Conservation (phyloP, 139 green algal species). For the Chlorella sp. region DNA sequence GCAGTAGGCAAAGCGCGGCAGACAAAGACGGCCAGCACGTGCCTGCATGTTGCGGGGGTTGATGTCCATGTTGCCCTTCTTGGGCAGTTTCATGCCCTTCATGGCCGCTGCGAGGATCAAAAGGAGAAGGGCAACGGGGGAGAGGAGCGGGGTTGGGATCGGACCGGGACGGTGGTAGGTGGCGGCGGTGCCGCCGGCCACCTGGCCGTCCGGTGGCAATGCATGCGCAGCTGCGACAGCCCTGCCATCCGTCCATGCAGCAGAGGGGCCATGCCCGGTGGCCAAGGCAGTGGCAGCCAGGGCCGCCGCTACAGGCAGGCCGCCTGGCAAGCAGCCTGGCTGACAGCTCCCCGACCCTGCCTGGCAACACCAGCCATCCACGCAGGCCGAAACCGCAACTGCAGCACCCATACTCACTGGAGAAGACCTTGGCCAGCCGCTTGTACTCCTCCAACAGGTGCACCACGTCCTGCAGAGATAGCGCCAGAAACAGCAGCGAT, state of each 20-base stretch:
- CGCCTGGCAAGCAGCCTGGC: background rate
- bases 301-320: background rate
- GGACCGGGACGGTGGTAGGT: too few species aligned
- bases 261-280: background rate
- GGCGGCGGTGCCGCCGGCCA: too few species aligned
- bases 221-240: too few species aligned
- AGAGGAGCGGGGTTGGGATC: too few species aligned
- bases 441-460: conserved; percentile 93
- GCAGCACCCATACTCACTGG: background rate
- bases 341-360: background rate
- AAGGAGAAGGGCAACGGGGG: too few species aligned
- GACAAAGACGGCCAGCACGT: background rate
- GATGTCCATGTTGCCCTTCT: conserved; percentile 80
- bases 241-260: too few species aligned
- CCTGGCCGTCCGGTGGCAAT: background rate
- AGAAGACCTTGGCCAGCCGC: conserved; percentile 81
- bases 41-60: conserved; percentile 86
- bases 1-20: too few species aligned
- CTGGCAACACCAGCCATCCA: background rate
- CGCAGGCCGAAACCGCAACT: background rate
- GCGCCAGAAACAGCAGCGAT: too few species aligned
- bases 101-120: conserved; percentile 68
- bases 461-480: conserved; percentile 59
- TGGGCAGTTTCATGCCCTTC: conserved; percentile 91
- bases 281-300: too few species aligned